Conservation (phyloP, 768 basidiomycete genomes). For the Naematelia aurantialba region DNA sequence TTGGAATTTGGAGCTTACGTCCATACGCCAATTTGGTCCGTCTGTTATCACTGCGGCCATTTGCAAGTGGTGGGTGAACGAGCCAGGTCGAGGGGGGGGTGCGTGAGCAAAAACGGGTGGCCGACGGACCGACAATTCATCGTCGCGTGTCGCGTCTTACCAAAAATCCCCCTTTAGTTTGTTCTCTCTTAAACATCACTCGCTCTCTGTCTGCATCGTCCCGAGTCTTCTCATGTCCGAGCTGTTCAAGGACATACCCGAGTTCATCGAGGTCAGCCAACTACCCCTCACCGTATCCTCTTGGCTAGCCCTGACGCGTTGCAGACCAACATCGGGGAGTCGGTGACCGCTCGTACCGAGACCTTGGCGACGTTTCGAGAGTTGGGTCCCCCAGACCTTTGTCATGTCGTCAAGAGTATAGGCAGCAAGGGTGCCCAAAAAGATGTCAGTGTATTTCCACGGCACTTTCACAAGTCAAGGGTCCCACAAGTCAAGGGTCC, state of each 20-base stretch:
- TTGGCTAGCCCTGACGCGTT: too few relatives aligned
- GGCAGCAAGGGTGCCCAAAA: slow-evolving; percentile 70
- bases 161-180: background rate
- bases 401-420: slow-evolving; percentile 89
- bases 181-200: too few relatives aligned
- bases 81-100: background rate
- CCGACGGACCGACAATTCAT: too few relatives aligned
- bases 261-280: slow-evolving; percentile 80
- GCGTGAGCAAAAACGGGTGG: too few relatives aligned
- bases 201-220: too few relatives aligned
- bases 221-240: slow-evolving; percentile 49
- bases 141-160: slow-evolving; percentile 4
- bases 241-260: slow-evolving; percentile 73
- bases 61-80: background rate
- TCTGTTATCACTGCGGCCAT: background rate
- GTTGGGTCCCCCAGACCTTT: slow-evolving; percentile 93
- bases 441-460: slow-evolving; percentile 63
- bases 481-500: too few relatives aligned
- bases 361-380: slow-evolving; percentile 90
- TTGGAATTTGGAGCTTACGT: background rate
- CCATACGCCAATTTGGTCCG: background rate
- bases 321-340: slow-evolving; percentile 78
- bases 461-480: background rate
- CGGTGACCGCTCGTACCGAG: slow-evolving; percentile 83
- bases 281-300: background rate